phyloP scores from a whole-genome alignment of 2,329 filamentous ascomycete species.

The Colletotrichum echinochloae region DNA sequence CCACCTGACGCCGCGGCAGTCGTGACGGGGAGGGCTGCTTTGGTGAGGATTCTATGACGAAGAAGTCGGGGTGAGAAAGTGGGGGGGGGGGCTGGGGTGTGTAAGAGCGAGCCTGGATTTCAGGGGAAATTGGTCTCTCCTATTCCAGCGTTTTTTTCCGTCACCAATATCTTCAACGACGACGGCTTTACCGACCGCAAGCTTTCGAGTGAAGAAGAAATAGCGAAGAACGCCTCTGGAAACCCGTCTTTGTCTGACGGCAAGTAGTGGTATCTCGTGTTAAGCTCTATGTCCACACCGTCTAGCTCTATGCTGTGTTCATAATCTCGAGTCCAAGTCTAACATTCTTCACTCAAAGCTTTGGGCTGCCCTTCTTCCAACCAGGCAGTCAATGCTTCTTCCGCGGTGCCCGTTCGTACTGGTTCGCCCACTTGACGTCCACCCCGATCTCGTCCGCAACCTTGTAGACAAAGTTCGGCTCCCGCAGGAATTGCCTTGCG shows the following conservation, averaged over 20 bases:
- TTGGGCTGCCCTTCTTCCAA: conserved; percentile 5
- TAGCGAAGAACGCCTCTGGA: neutral
- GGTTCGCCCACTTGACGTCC: conserved; percentile 77
- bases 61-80: neutral
- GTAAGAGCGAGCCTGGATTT: neutral
- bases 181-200: neutral
- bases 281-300: neutral
- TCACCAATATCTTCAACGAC: neutral
- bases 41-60: neutral
- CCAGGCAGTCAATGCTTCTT: conserved; percentile 41
- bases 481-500: conserved; percentile 83
- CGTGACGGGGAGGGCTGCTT: neutral
- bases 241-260: neutral
- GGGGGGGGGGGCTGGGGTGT: neutral
- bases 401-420: conserved; percentile 62
- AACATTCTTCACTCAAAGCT: neutral
- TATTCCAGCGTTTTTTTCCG: neutral
- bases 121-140: neutral
- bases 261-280: neutral
- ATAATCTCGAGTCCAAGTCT: neutral
- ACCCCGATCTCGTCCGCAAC: conserved; percentile 80
- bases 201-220: neutral
- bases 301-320: neutral
- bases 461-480: conserved; percentile 81
- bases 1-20: conserved; percentile 29